These are phyloP conservation scores for Amanita molliuscula DNA, from an alignment of 768 basidiomycete genomes.

Conservation along the genomic window DNA sequence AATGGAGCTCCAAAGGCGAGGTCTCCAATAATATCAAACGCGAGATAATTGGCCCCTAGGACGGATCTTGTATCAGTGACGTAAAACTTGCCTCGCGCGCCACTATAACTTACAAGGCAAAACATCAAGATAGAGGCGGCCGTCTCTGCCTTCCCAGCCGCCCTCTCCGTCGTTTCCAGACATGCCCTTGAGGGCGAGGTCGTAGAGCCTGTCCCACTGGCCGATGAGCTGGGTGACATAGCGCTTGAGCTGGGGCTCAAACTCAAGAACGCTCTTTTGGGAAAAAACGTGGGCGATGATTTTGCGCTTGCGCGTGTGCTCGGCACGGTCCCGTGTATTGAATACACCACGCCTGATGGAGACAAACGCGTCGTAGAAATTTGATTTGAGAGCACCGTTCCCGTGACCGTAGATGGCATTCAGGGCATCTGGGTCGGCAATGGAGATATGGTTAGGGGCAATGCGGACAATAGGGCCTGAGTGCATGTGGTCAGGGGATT, in stretches of 20 bases:
- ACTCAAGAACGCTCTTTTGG: constrained; percentile 77
- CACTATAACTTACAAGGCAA: constrained; percentile 48
- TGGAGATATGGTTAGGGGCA: constrained; percentile 68
- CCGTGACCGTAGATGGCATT: constrained; percentile 71
- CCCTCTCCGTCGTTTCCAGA: constrained; percentile 55
- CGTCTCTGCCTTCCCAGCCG: constrained; percentile 50
- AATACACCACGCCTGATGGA: constrained; percentile 65
- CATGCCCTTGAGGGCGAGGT: constrained; percentile 40
- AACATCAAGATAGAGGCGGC: constrained; percentile 64
- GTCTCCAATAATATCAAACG: constrained; percentile 73
- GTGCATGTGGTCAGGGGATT: background rate
- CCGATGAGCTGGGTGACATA: constrained; percentile 49
- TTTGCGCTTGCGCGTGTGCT: constrained; percentile 86
- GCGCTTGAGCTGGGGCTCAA: constrained; percentile 66
- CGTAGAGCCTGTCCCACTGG: constrained; percentile 71
- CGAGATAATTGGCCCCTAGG: constrained; percentile 43
- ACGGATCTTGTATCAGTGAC: constrained; percentile 2
- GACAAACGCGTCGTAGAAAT: constrained; percentile 77
- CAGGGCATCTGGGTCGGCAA: constrained; percentile 72
- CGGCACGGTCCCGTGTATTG: constrained; percentile 66
- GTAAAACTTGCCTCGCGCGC: background rate
- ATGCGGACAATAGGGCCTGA: constrained; percentile 59
- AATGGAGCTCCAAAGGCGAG: constrained; percentile 84
- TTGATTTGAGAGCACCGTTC: constrained; percentile 70
- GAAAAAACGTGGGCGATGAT: constrained; percentile 82